A percentile compares a stretch with the other conserved stretches of the same genome.
These are phyloP conservation scores for Sisymbrium altissimum DNA, from an alignment of 345 rosid species.

Conservation along the genomic window DNA sequence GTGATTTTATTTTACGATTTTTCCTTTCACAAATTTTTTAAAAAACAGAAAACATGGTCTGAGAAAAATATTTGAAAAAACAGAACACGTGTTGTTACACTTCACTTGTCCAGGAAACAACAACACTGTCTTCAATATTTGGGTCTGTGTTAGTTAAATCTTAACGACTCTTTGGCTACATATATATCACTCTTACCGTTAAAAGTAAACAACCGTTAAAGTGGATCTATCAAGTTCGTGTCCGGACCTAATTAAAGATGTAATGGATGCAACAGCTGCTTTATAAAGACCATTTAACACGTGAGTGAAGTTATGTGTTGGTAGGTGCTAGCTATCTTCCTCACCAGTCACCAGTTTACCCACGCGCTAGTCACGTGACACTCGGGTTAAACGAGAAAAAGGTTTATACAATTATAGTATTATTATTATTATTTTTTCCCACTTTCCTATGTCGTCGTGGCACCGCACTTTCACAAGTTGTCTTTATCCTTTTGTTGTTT, in stretches of 20 bases:
- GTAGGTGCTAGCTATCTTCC: not conserved
- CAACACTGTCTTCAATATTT: not conserved
- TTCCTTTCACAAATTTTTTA: not conserved
- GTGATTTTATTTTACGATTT: not conserved
- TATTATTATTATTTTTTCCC: not conserved
- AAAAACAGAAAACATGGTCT: not conserved
- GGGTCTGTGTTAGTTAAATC: not conserved
- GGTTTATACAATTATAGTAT: no score
- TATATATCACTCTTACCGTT: not conserved
- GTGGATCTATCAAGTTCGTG: not conserved
- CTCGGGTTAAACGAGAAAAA: not conserved
- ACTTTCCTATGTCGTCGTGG: constrained; percentile 22
- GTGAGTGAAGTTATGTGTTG: constrained; percentile 1
- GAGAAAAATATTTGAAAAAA: not conserved
- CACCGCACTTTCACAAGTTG: constrained; percentile 35
- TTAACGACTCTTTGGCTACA: not conserved
- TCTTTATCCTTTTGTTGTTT: not conserved
- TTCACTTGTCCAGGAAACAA: not conserved
- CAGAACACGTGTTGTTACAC: no score
- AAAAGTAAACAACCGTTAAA: no score
- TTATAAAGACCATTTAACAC: constrained; percentile 12
- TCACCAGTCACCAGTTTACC: no score
- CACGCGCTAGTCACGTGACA: constrained; percentile 34
- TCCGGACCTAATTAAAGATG: not conserved
- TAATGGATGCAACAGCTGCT: not conserved